Evolutionary conservation across 2,329 filamentous ascomycete species (phyloP), one percentile per base, ranked within the genome.

Genomic region (Ophiostoma himal-ulmi): DNA sequence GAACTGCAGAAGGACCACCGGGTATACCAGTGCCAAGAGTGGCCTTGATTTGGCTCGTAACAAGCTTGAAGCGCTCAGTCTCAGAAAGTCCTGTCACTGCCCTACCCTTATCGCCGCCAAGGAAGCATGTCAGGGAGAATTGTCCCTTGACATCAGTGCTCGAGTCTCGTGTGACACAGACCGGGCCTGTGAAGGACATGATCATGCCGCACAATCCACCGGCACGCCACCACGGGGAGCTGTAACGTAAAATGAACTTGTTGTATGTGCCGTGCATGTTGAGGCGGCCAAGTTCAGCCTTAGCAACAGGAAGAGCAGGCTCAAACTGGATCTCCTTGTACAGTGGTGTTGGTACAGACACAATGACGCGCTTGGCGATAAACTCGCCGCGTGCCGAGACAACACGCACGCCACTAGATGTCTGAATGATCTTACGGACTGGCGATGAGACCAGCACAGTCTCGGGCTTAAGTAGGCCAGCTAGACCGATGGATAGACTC

Each of bases 181-280:
- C 70, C 37, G 72, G 72, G 0, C 71, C 71, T 8, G 34, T 20
- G 36, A 71, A 72, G 34, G 70, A 71, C 68, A 71, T 68, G 14
- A 67, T 20, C 62, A 82, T 76, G 2, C 85, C 86, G 71, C 81
- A 83, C 48, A 82, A 79, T 0, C 82, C 81, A 0, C 70, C 71
- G 2, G 75, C 71, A 34, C 74, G 72, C 80, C 80, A 82, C 73
- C 78, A 85, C 0, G 83, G 80, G 4, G 75, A 70, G 17, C 74
- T 74, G 74, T 81, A 85, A 6, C 76, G 74, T 39, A 82, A 74
- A 69, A 87, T 84, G 6, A 80, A 81, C 75, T 88, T 87, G 68
- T 80, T 81, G 73, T 85, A 85, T 72, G 82, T 82, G 3, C 84
- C 84, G 54, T 77, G 75, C n/a, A 75, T 74, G 73, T 84, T 85